Evolutionary conservation across 2,329 filamentous ascomycete species (phyloP).

Genomic region (Colletotrichum aenigma): DNA sequence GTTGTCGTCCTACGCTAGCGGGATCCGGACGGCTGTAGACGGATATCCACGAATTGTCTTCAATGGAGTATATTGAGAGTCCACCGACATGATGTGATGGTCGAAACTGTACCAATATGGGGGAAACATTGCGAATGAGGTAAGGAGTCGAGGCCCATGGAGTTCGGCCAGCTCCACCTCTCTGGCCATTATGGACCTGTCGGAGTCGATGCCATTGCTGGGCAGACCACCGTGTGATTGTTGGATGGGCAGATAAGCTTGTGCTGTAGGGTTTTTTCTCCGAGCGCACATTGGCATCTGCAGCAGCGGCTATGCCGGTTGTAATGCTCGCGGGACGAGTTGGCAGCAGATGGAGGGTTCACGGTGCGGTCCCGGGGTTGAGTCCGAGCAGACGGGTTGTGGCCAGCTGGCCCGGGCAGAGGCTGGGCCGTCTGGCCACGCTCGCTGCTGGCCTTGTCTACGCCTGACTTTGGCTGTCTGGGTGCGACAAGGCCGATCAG

Average conservation of each 20-base stretch:
- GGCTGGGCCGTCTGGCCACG: not conserved
- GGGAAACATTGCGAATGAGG: not conserved
- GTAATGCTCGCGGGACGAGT: not conserved
- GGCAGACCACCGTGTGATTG: slow-evolving; percentile 7
- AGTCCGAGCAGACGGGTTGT: not conserved
- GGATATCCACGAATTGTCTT: slow-evolving; percentile 14
- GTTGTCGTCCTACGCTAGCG: not conserved
- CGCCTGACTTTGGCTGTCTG: not conserved
- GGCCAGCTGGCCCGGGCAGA: not conserved
- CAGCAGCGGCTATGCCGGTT: slow-evolving; percentile 10
- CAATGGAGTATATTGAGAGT: not conserved
- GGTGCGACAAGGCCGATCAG: not conserved
- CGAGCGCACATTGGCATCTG: slow-evolving; percentile 10
- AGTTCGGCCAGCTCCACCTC: not conserved
- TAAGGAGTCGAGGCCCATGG: not conserved
- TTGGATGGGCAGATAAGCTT: slow-evolving; percentile 5
- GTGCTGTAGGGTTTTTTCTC: not conserved
- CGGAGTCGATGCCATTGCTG: slow-evolving; percentile 11
- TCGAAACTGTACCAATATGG: not conserved
- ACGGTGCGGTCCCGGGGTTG: not conserved
- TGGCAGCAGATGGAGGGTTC: not conserved
- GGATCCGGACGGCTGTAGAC: not conserved
- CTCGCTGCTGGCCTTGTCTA: not conserved
- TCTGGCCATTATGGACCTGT: not conserved
- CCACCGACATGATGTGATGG: not conserved